Base-by-base conservation (phyloP, 2,329 filamentous ascomycete genomes). In the Calonectria crousiana region DNA sequence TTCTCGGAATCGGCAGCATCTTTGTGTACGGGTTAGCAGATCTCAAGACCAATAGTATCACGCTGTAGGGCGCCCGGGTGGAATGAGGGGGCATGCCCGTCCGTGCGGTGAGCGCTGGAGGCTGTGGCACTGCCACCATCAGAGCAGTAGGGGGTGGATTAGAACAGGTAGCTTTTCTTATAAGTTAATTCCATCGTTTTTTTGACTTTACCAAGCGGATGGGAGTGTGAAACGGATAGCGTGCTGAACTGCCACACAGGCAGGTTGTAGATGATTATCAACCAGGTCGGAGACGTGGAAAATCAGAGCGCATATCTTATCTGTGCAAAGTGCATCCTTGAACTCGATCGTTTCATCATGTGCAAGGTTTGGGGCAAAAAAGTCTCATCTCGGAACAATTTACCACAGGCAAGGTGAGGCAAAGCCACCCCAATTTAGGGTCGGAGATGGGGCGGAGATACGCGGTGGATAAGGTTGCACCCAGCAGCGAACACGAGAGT, bases 1-100 rank as follows among this genome's bases (percentile, higher is more conserved):
- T 95, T 64, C 79, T 95, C 10, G 95, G 95, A 16, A 74, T 80
- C 18, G 69, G 74, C 26, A 71, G 69, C 9, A 72, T 75, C n/a
- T 49, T 73, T 38, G 71, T 78, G 34, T 71, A 71, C 14, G 77
- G 73, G 51, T 65, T 69, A 20, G 67, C 56, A 34, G 67, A 69
- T n/a, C 51, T 69, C 26, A 62, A 52, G 67, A 41, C 58, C 18
- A 51, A 51, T 41, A 62, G 36, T 11, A 28, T 41, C 28, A 14
- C 58, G 20, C n/a, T 64, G 23, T 64, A 44, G n/a, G 26, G 23
- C 58, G 58, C 36, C 23, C 41, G 34, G 58, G 10, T 6, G 41
- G 41, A 47, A 47, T 14, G 28, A 64, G 10, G 53, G 38, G 34
- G 52, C 32, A n/a, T n/a, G n/a, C n/a, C n/a, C n/a, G n/a, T n/a